Evolutionary conservation across 208 protist genomes (phyloP).

Genomic region (Leishmania mexicana): DNA sequence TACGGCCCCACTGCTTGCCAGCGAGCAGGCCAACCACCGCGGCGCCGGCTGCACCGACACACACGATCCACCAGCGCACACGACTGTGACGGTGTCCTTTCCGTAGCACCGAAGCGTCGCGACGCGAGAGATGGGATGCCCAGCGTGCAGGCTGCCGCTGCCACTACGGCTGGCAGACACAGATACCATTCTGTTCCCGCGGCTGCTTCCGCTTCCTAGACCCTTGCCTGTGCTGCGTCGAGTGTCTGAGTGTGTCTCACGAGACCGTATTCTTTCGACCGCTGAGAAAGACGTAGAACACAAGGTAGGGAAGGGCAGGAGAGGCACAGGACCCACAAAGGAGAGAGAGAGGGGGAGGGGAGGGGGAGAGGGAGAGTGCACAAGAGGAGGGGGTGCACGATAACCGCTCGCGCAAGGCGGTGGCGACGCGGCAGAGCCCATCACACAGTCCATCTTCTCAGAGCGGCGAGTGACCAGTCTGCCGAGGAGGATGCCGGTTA

Average conservation of each 20-base stretch:
- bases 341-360: too few species aligned
- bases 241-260: background rate
- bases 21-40: conserved; percentile 1
- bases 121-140: conserved; percentile 22
- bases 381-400: background rate
- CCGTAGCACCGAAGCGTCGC: conserved; percentile 14
- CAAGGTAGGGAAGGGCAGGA: background rate
- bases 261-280: background rate
- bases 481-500: background rate
- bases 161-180: background rate
- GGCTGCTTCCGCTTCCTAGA: background rate
- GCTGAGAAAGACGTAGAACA: background rate
- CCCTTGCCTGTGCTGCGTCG: background rate
- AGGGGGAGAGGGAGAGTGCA: too few species aligned
- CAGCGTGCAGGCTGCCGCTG: background rate
- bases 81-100: background rate
- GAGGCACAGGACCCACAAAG: background rate
- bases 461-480: background rate
- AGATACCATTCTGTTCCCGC: background rate
- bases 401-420: background rate
- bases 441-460: background rate
- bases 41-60: conserved; percentile 29
- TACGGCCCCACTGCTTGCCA: background rate
- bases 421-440: background rate
- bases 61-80: conserved; percentile 23